Evolutionary conservation across 148 eudicot species (phyloP), one percentile per base, ranked within the genome.

Genomic region (Persicaria tinctoria): DNA sequence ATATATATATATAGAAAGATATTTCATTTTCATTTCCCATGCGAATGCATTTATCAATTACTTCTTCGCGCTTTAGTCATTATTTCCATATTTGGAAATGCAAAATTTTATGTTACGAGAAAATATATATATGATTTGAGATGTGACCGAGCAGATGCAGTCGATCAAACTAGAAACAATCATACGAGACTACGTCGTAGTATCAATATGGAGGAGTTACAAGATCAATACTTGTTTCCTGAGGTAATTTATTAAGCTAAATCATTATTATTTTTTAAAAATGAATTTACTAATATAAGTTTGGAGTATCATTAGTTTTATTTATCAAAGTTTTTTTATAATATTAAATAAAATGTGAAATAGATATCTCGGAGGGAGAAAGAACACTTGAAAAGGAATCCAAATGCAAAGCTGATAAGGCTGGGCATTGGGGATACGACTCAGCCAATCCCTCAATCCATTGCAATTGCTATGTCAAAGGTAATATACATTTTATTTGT

Each of bases 381-480:
- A 70, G 86, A 82, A 69, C 96, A 93, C 76, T 49, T 74, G 1
- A 81, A 82, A 79, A 90, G 84, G 80, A 78, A 89, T 76, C 98
- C 98, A n/a, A 75, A 86, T 84, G 98, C 87, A 74, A 82, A 89
- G 71, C 78, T 91, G 44, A 89, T 93, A 59, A 89, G 90, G 80
- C 92, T 93, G 4, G 96, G 98, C 46, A 82, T 93, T 68, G 98
- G 98, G 46, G 93, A 93, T 59, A 93, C 98, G 14, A 90, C 98
- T 5, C 82, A 91, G 73, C 96, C 98, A 3, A 81, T 93, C 74
- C 96, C 98, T 8, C 80, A 84, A 59, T 51, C 81, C 77, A 83
- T 89, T 70, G 77, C 98, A 53, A 79, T 53, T n/a, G 85, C 82
- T 69, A 93, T 93, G 97, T 85, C 89, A 76, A 76, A 87, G 84